Base-by-base conservation (phyloP, 2,329 filamentous ascomycete genomes). In the Fusarium chlamydosporum region DNA sequence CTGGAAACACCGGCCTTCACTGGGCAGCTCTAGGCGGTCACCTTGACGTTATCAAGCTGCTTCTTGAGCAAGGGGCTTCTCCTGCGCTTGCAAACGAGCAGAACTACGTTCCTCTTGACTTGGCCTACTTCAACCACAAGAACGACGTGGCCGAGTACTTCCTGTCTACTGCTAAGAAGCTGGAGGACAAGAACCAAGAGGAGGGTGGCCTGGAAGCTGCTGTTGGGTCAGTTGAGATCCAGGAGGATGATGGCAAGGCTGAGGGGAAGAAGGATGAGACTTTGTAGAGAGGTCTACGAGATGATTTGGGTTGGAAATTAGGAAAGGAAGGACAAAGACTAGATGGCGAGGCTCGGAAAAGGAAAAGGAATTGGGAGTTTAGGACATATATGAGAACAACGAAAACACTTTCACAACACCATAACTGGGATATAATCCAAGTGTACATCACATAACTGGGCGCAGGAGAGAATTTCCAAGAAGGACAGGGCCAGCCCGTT, bases 21-120 rank as follows among this genome's bases (percentile, higher is more conserved):
- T 98, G 94, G 94, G 95, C 95, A 0, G 92, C 93, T 1, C 82
- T 97, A 56, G 96, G 96, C 56, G 94, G 94, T 2, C 94, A 97
- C 75, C 82, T 98, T 4, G 87, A 90, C 7, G 88, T 89, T 5
- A 93, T 97, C 8, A 92, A 94, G 82, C 81, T 89, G 1, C 85
- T 99, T 13, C 84, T 97, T 3, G 88, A 89, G 43, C 84, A 88
- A 4, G 94, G 93, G 4, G 94, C 94, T 2, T 91, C 93, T 61
- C 89, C 94, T 6, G 89, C 89, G 12, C 82, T 93, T 33, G 90
- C 90, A 75, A 98, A 98, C 77, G 88, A 90, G 76, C 92, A 92
- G 47, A 94, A 96, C 29, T 92, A 97, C 73, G 91, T 94, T 72
- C 89, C 91, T 4, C 82, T 94, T 3, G 92, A 93, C 73, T 82